Evolutionary conservation across 2,329 filamentous ascomycete species (phyloP).

Genomic region (Trichoderma koningii): DNA sequence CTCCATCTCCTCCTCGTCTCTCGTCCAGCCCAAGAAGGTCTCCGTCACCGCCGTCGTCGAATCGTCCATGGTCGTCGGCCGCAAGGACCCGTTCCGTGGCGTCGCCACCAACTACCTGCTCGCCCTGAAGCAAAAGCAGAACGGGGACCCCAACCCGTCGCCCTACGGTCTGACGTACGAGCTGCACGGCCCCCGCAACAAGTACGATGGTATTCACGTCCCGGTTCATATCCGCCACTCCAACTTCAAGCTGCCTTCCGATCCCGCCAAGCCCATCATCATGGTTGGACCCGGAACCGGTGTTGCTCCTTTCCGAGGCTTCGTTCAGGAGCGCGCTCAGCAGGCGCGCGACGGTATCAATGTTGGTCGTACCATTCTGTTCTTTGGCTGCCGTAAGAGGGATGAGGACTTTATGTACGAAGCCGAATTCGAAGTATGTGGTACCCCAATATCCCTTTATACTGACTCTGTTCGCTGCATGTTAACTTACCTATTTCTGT

Average conservation of each 20-base stretch:
- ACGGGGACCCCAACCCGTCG: slow-evolving; percentile 79
- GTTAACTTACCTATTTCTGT: background rate
- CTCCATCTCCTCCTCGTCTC: slow-evolving; percentile 95
- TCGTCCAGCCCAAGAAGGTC: slow-evolving; percentile 92
- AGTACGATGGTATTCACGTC: slow-evolving; percentile 93
- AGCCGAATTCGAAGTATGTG: slow-evolving; percentile 85
- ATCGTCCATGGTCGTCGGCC: slow-evolving; percentile 73
- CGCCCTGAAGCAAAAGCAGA: slow-evolving; percentile 94
- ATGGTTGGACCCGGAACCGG: slow-evolving; percentile 96
- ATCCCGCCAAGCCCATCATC: slow-evolving; percentile 90
- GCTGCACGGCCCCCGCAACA: slow-evolving; percentile 87
- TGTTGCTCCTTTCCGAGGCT: slow-evolving; percentile 93
- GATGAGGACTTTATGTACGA: slow-evolving; percentile 92
- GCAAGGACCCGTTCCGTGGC: slow-evolving; percentile 80
- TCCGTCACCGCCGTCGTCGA: slow-evolving; percentile 95
- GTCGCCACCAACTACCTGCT: slow-evolving; percentile 96
- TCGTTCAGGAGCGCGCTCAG: slow-evolving; percentile 89
- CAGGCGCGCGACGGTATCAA: slow-evolving; percentile 76
- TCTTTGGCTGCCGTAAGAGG: slow-evolving; percentile 89
- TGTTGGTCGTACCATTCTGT: slow-evolving; percentile 85
- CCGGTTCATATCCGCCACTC: slow-evolving; percentile 96
- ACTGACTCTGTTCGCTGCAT: background rate
- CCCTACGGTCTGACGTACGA: slow-evolving; percentile 84
- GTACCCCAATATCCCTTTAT: background rate
- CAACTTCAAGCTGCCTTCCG: slow-evolving; percentile 98